A percentile compares a stretch with the other conserved stretches of the same genome.
Evolutionary conservation across 192 early-diverging fungal species (phyloP).

Genomic region (Linnemannia elongata): DNA sequence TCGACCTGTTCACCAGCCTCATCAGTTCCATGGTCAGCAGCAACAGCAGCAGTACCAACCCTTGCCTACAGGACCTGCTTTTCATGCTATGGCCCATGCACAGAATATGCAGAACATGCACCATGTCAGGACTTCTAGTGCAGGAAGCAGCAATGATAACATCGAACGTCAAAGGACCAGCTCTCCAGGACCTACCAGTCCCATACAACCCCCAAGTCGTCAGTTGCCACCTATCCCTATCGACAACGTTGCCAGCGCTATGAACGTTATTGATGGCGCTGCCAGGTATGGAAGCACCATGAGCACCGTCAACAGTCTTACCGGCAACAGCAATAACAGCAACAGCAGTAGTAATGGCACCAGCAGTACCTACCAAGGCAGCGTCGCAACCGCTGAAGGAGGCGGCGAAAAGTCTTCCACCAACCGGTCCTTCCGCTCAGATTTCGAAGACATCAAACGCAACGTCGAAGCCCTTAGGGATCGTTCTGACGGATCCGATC

Average conservation of each 20-base stretch:
- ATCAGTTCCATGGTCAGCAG: conserved; percentile 24
- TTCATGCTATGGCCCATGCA: conserved; percentile 25
- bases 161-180: background rate
- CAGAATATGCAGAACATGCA: conserved; percentile 26
- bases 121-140: conserved; percentile 10
- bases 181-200: conserved; percentile 23
- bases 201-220: conserved; percentile 37
- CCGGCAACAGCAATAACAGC: background rate
- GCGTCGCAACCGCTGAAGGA: no score
- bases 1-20: conserved; percentile 35
- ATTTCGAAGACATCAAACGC: conserved; percentile 22
- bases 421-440: conserved; percentile 10
- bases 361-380: background rate
- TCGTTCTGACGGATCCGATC: background rate
- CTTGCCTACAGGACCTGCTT: conserved; percentile 23
- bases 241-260: background rate
- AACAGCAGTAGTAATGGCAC: background rate
- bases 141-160: background rate
- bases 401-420: no score
- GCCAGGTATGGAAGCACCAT: background rate
- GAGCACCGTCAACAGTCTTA: background rate
- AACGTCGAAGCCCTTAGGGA: conserved; percentile 14
- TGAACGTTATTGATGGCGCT: background rate
- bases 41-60: conserved; percentile 23
- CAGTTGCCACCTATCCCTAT: conserved; percentile 40